Evolutionary conservation across 768 basidiomycete species (phyloP).

Genomic region (Tulasnella calospora): DNA sequence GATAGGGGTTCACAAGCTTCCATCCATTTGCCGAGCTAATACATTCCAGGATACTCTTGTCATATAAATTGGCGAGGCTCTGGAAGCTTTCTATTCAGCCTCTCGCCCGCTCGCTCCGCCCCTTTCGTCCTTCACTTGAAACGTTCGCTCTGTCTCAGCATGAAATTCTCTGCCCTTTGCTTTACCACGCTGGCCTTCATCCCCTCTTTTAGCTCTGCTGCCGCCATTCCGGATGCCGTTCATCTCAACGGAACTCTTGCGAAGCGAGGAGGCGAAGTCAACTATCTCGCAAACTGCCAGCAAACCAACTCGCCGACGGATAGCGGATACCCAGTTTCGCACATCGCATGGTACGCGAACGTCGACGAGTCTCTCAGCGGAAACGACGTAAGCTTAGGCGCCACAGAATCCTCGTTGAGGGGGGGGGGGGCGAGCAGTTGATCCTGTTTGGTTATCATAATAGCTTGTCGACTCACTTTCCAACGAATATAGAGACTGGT

Average conservation of each 20-base stretch:
- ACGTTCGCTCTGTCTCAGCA: not conserved
- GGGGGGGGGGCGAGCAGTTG: too few species aligned
- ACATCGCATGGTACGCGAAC: not conserved
- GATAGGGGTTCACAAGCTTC: not conserved
- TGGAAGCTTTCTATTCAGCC: not conserved
- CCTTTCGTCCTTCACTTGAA: not conserved
- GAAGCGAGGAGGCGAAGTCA: not conserved
- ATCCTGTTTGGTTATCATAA: not conserved
- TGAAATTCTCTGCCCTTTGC: not conserved
- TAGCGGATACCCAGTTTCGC: not conserved
- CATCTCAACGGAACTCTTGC: not conserved
- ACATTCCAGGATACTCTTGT: not conserved
- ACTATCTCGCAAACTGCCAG: not conserved
- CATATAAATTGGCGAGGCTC: not conserved
- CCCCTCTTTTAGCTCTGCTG: not conserved
- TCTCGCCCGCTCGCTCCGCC: not conserved
- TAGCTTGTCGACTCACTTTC: not conserved
- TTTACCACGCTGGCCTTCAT: not conserved
- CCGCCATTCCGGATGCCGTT: not conserved
- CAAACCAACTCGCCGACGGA: not conserved
- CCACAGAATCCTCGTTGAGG: too few species aligned
- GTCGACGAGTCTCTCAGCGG: not conserved
- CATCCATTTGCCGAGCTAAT: not conserved
- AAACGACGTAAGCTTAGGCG: not conserved
- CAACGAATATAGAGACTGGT: not conserved